Evolutionary conservation across 805 yeast genomes (phyloP), one percentile per base, ranked within the genome.

Genomic region (Maudiozyma serrabonitensis): DNA sequence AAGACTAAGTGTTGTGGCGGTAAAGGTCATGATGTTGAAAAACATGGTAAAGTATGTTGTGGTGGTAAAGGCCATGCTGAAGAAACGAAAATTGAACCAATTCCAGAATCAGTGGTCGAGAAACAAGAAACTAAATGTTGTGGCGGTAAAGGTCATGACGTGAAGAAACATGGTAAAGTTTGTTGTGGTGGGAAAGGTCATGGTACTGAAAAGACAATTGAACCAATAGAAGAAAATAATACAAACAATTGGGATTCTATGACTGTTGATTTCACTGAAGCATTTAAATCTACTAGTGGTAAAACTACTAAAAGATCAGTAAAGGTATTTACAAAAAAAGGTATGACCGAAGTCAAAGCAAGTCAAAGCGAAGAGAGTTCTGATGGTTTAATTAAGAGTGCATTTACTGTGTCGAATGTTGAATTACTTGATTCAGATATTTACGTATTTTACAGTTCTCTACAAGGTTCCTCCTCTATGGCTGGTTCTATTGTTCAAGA

Each of bases 381-480:
- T 15, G 54, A 55, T 37, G 54, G 50, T 39, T 46, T 58, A 34
- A 60, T 63, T 13, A 63, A 62, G 49, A 61, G 62, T 40, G 58
- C 66, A 9, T 47, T 76, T 49, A 65, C 74, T 1, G 66, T 74
- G 26, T 72, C 81, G 0, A 61, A 65, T 4, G 62, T 72, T 5
- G 66, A 72, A 21, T 63, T 79, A 40, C 55, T 74, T 28, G 76
- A 76, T 28, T 76, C 88, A 0, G 81, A 81, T 48, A 70, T 84
- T 38, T 73, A 76, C 51, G 76, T 89, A 3, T 86, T 89, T 58
- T 89, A 85, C 66, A 83, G 96, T 8, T 84, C 96, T 0, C 69
- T 89, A 51, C 90, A 95, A 3, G 96, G 96, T 11, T 72, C 95
- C 0, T 78, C 95, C 0, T 81, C 82, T 57, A 72, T 85, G 54